These are phyloP conservation scores for Sordariomycetes sp. DNA, from an alignment of 2,329 filamentous ascomycete genomes.

Conservation along the genomic window DNA sequence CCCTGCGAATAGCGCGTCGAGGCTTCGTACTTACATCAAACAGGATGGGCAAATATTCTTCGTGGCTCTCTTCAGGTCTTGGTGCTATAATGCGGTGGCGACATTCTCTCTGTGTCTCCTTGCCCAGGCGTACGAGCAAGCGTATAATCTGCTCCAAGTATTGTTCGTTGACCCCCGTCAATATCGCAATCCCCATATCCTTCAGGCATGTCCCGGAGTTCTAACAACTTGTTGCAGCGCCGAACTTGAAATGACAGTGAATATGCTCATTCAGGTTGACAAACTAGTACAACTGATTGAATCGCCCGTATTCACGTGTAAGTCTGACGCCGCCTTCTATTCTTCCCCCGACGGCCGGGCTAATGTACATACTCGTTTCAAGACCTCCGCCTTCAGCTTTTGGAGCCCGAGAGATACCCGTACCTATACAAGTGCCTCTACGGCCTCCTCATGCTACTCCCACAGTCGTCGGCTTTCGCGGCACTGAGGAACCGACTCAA, in stretches of 20 bases:
- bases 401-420: constrained; percentile 91
- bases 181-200: background rate
- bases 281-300: constrained; percentile 95
- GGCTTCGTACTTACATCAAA: background rate
- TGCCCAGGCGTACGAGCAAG: constrained; percentile 95
- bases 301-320: constrained; percentile 95
- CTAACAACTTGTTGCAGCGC: constrained; percentile 43
- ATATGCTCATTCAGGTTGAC: constrained; percentile 97
- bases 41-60: constrained; percentile 94
- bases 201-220: background rate
- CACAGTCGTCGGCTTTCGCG: constrained; percentile 93
- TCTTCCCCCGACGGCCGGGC: background rate
- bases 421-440: constrained; percentile 97
- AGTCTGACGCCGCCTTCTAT: constrained; percentile 16
- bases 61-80: constrained; percentile 85
- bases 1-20: background rate
- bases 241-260: constrained; percentile 97
- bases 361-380: background rate
- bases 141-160: constrained; percentile 89
- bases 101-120: constrained; percentile 94
- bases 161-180: constrained; percentile 49
- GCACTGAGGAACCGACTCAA: constrained; percentile 94
- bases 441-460: constrained; percentile 93
- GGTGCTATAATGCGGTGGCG: constrained; percentile 97
- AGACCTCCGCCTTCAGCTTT: constrained; percentile 88